Evolutionary conservation across 306 rosid genomes (phyloP).

Genomic region (Acacia crassicarpa): DNA sequence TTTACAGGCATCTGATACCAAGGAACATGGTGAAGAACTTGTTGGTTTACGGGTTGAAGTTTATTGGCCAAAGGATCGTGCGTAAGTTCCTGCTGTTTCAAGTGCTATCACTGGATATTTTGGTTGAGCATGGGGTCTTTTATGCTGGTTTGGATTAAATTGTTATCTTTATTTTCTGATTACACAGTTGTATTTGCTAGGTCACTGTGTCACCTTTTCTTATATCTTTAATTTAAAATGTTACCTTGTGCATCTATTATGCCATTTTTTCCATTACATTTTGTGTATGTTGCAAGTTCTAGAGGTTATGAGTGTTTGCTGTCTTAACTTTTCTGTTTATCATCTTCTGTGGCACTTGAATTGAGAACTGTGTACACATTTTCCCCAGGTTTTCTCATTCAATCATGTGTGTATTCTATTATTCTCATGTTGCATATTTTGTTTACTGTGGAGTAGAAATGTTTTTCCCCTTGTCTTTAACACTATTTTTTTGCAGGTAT

Average conservation of each 20-base stretch:
- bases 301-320: background rate
- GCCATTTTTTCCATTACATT: conserved; percentile 3
- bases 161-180: background rate
- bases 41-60: conserved; percentile 74
- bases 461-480: conserved; percentile 15
- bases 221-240: conserved; percentile 9
- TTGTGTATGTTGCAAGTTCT: background rate
- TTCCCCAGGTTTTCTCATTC: background rate
- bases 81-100: conserved; percentile 51
- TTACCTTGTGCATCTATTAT: background rate
- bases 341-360: background rate
- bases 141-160: background rate
- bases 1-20: conserved; percentile 52
- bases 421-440: conserved; percentile 10
- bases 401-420: background rate
- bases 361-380: conserved; percentile 2
- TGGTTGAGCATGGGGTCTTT: conserved; percentile 14
- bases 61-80: conserved; percentile 82
- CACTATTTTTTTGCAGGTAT: conserved; percentile 55
- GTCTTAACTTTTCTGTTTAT: conserved; percentile 9
- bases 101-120: conserved; percentile 13
- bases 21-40: conserved; percentile 51
- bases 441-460: background rate
- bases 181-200: background rate
- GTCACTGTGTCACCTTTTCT: conserved; percentile 5